Conservation (phyloP, 306 rosid species). For the Sindora glabra region DNA sequence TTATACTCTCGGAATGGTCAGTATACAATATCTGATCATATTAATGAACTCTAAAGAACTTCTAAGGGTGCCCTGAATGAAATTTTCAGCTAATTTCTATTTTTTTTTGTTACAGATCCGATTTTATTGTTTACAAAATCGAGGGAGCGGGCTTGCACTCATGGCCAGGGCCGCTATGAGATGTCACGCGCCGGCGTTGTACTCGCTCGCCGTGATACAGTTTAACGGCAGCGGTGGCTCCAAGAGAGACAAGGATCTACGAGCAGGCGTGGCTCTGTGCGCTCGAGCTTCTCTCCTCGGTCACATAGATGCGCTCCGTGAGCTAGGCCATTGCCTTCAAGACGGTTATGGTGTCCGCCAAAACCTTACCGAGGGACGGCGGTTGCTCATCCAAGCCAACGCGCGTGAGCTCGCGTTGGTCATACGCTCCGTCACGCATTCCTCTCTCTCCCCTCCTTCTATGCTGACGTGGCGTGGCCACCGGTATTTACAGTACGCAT, state of each 20-base stretch:
- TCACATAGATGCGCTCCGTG: conserved; percentile 79
- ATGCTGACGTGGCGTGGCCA: conserved; percentile 15
- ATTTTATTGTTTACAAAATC: conserved; percentile 70
- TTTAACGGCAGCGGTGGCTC: conserved; percentile 90
- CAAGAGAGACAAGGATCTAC: conserved; percentile 50
- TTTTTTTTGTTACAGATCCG: conserved; percentile 45
- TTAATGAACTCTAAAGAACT: background rate
- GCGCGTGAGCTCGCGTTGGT: conserved; percentile 50
- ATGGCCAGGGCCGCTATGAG: conserved; percentile 78
- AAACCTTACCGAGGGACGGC: conserved; percentile 52
- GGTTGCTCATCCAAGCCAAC: conserved; percentile 70
- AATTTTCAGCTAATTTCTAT: background rate
- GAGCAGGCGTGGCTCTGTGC: conserved; percentile 71
- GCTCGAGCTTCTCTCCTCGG: conserved; percentile 67
- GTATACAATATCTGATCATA: background rate
- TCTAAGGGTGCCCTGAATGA: background rate
- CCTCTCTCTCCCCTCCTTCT: conserved; percentile 3
- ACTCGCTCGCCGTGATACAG: conserved; percentile 82
- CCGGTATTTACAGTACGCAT: conserved; percentile 9
- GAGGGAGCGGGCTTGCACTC: conserved; percentile 53
- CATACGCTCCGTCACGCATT: conserved; percentile 12
- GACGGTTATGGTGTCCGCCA: conserved; percentile 78
- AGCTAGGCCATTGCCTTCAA: conserved; percentile 80
- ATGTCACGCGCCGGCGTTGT: conserved; percentile 60
- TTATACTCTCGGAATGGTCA: conserved; percentile 91